Evolutionary conservation across 495 filamentous ascomycete genomes (phyloP).

Genomic region (Cudoniella acicularis): DNA sequence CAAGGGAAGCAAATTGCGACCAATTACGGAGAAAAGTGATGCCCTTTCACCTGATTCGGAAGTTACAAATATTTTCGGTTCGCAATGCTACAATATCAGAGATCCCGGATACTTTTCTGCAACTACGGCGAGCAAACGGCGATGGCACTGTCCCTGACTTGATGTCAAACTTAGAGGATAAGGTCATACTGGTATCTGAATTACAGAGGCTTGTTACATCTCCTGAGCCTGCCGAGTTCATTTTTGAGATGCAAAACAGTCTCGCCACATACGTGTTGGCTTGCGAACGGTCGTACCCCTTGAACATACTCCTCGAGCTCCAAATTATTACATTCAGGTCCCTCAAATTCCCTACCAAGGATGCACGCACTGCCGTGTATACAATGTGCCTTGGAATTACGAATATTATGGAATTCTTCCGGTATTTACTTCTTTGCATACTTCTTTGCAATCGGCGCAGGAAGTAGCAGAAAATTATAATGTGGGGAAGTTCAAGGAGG

Average conservation of each 20-base stretch:
- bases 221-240: background rate
- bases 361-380: background rate
- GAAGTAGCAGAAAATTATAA: background rate
- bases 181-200: background rate
- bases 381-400: background rate
- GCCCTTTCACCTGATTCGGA: background rate
- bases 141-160: too few species aligned
- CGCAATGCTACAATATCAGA: background rate
- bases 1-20: background rate
- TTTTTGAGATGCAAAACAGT: background rate
- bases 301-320: too few species aligned
- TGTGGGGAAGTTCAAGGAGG: background rate
- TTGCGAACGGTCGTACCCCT: background rate
- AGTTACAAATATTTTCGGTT: background rate
- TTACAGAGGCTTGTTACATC: background rate
- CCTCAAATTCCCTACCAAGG: too few species aligned
- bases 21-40: background rate
- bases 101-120: background rate
- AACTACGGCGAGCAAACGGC: background rate
- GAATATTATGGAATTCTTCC: background rate
- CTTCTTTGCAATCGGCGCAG: background rate
- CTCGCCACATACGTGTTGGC: background rate
- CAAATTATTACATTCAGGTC: too few species aligned
- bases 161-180: background rate
- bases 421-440: too few species aligned